These are phyloP conservation scores for Batkoa obscura DNA, from an alignment of 371 early-diverging fungal species.

Conservation along the genomic window DNA sequence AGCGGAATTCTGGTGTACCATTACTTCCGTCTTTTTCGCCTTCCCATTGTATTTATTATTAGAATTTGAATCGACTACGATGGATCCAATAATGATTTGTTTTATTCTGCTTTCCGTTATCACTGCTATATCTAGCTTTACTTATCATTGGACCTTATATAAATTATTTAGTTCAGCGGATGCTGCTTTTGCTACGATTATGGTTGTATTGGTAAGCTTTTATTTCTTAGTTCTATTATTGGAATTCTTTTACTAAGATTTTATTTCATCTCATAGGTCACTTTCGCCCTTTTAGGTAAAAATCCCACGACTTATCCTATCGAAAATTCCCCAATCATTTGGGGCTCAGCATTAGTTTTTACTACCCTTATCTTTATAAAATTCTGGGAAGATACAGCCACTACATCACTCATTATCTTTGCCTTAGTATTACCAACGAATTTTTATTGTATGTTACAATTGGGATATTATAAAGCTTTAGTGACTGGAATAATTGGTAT, in stretches of 20 bases:
- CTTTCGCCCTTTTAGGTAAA: neutral
- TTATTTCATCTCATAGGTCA: neutral
- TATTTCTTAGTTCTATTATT: neutral
- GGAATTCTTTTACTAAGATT: neutral
- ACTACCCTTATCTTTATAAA: neutral
- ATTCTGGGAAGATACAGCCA: slow-evolving; percentile 6
- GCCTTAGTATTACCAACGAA: neutral
- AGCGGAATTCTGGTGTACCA: slow-evolving; percentile 24
- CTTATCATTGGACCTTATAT: slow-evolving; percentile 19
- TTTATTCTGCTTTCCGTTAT: slow-evolving; percentile 14
- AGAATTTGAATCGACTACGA: slow-evolving; percentile 12
- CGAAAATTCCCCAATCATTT: neutral
- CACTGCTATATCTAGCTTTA: slow-evolving; percentile 13
- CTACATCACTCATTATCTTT: neutral
- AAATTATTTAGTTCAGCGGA: slow-evolving; percentile 21
- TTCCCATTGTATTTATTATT: slow-evolving; percentile 15
- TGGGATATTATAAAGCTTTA: neutral
- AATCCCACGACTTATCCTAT: neutral
- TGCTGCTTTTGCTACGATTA: slow-evolving; percentile 18
- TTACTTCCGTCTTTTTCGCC: slow-evolving; percentile 21
- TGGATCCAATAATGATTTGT: slow-evolving; percentile 15
- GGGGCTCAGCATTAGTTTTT: neutral
- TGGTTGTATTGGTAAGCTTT: slow-evolving; percentile 6
- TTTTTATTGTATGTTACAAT: neutral
- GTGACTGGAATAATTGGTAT: slow-evolving; percentile 1